Evolutionary conservation across 371 early-diverging fungal species (phyloP), one percentile per base, ranked within the genome.

Genomic region (Capillidium heterosporum): DNA sequence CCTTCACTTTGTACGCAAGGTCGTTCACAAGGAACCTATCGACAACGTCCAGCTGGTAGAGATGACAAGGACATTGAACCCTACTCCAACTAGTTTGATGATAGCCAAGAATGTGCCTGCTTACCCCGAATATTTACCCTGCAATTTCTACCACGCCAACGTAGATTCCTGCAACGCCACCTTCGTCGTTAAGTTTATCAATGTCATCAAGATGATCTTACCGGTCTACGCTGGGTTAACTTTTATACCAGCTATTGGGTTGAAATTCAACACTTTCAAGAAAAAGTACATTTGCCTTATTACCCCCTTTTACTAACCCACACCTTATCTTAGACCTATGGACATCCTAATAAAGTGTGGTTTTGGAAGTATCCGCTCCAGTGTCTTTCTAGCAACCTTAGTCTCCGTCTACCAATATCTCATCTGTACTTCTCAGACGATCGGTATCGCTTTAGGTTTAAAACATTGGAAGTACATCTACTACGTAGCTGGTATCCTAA

Each of bases 161-260:
- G 47, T 71, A 21, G 74, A 78, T 52, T 67, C 70, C 1, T 84
- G 85, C 56, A 51, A 64, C 21, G 52, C 57, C 29, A 69, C 66
- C 7, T 71, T 68, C 21, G 23, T 73, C 5, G 72, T 73, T 47
- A 65, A 71, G 43, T 75, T 81, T 47, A 41, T 62, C 3, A 67
- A 72, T 19, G 81, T 81, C 2, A 71, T 75, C 32, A 71, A 71
- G 52, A 67, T 59, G 24, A 77, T 79, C 60, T 49, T 74, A 48
- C 78, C 84, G 21, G 78, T 85, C 8, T 83, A 85, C 57, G 76
- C 78, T n/a, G 72, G 81, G 7, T 67, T 85, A 54, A 82, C 82
- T 46, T 73, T 82, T 51, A 81, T 82, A 0, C 83, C 85, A 0
- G 67, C 80, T 73, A 47, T 82, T 10, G 61, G 80, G 15, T 68